Evolutionary conservation across 768 basidiomycete genomes (phyloP), one percentile per base, ranked within the genome.

Genomic region (Symmetrospora coprosmae): DNA sequence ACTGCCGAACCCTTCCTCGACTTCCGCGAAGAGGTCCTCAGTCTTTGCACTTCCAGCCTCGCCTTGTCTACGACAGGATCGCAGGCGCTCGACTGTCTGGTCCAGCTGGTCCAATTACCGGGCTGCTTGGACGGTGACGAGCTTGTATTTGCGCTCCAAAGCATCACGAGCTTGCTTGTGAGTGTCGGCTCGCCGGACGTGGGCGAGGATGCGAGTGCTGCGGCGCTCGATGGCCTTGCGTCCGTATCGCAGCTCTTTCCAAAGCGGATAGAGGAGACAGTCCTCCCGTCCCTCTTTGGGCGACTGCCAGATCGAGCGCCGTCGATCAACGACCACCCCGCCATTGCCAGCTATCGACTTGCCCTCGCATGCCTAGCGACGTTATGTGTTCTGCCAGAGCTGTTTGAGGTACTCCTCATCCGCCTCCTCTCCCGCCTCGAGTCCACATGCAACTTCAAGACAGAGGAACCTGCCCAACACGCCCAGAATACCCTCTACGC

Each of bases 381-480:
- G 14, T 77, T 99, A 13, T 94, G 87, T 70, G 68, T 79, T 8
- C 81, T 82, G 38, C 77, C 83, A 0, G 76, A 80, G 14, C 77
- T 97, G n/a, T 96, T 92, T 71, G 87, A 87, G 68, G 82, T 77
- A 4, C 77, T 97, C 27, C 81, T 87, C 51, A 77, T 87, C 46
- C 81, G 86, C 17, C 75, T 94, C 23, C 79, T 77, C 2, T 79
- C 83, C 2, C 87, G 87, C 71, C 75, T 97, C 30, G 84, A 87
- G 48, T 46, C 65, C 4, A n/a, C n/a, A n/a, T n/a, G n/a, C n/a
- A n/a, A n/a, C n/a, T 51, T 76, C 21, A 31, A 40, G 66, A 27
- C 68, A 21, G 41, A n/a, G 19, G n/a, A n/a, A n/a, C n/a, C n/a
- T 9, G 27, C 21, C 11, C 47, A 31, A 9, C 14, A 66, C 1